A percentile compares a stretch with the other conserved stretches of the same genome.
phyloP scores from a whole-genome alignment of 2,329 filamentous ascomycete genomes.

The Botrytis medusae region DNA sequence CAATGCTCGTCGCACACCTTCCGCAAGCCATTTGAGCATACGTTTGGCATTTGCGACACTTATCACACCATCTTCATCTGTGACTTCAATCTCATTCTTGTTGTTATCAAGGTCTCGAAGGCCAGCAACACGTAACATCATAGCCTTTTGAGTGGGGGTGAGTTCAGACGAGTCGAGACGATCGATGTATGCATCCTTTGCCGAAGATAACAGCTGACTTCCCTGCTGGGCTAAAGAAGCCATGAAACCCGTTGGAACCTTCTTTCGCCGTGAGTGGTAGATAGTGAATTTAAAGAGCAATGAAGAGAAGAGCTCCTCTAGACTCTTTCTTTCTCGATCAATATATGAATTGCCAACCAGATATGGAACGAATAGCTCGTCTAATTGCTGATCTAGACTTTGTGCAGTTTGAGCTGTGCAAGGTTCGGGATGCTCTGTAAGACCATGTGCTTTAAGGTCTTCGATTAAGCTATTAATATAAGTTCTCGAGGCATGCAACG shows the following conservation, averaged over 20 bases:
- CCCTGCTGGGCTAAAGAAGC: slow-evolving; percentile 86
- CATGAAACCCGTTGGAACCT: slow-evolving; percentile 88
- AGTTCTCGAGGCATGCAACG: slow-evolving; percentile 83
- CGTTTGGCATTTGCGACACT: slow-evolving; percentile 88
- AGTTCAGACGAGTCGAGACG: slow-evolving; percentile 86
- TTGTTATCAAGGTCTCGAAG: slow-evolving; percentile 72
- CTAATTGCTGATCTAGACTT: slow-evolving; percentile 71
- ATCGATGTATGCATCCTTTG: slow-evolving; percentile 88
- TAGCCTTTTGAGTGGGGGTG: slow-evolving; percentile 81
- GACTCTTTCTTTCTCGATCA: slow-evolving; percentile 64
- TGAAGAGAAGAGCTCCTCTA: slow-evolving; percentile 85
- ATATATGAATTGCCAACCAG: slow-evolving; percentile 69
- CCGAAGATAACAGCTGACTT: slow-evolving; percentile 82
- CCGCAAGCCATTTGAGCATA: slow-evolving; percentile 96
- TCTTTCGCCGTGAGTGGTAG: slow-evolving; percentile 87
- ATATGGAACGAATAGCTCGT: slow-evolving; percentile 74
- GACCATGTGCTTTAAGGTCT: slow-evolving; percentile 87
- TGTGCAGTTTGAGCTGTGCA: slow-evolving; percentile 81
- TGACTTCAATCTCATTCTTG: slow-evolving; percentile 85
- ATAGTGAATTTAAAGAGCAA: slow-evolving; percentile 94
- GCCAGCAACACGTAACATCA: slow-evolving; percentile 86
- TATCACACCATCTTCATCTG: slow-evolving; percentile 82
- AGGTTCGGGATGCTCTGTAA: slow-evolving; percentile 93
- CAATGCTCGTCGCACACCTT: slow-evolving; percentile 86
- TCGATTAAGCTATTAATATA: slow-evolving; percentile 88